Evolutionary conservation across 371 early-diverging fungal species (phyloP), one percentile per base, ranked within the genome.

Genomic region (Apophysomyces trapeziformis): DNA sequence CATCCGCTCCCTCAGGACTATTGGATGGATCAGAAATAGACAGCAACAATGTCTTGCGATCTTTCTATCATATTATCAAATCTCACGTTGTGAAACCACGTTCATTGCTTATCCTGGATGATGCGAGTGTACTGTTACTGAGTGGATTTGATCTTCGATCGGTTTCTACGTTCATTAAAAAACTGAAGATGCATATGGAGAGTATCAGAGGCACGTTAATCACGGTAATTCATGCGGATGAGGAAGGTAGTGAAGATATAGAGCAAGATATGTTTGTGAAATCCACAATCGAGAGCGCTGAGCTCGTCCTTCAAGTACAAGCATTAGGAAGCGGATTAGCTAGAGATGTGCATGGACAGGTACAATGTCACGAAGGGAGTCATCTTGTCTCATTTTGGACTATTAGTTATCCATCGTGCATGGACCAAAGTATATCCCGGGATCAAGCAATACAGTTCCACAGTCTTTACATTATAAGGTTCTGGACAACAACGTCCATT

Each of bases 291-390:
- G 78, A 81, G 38, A 70, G 73, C 46, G 83, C 86, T 0, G 85
- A 86, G 38, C 70, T 86, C 61, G 74, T 88, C 1, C 66, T 91
- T 32, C 84, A 87, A 47, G 87, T 89, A 7, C 74, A 84, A 38
- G 84, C 85, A 1, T 71, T 91, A 12, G 78, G 81, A 54, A 89
- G 90, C 63, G 92, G 92, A 21, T 75, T 84, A 41, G 85, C 89
- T 16, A 79, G 87, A 46, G 90, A 90, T 56, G 86, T 91, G 0
- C 86, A 89, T 67, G 92, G 92, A 32, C 86, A 90, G 78, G 86
- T 84, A 71, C 59, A 46, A 8, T 7, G n/a, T 46, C 26, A 16
- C 36, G 56, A 57, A 57, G 13, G n/a, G 44, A 38, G n/a, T 11
- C 36, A 36, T 50, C 18, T 60, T 58, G 14, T 35, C 47, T 13